Evolutionary conservation across 164 flowering plant species (phyloP), one percentile per base, ranked within the genome.

Genomic region (Euptelea pleiosperma): DNA sequence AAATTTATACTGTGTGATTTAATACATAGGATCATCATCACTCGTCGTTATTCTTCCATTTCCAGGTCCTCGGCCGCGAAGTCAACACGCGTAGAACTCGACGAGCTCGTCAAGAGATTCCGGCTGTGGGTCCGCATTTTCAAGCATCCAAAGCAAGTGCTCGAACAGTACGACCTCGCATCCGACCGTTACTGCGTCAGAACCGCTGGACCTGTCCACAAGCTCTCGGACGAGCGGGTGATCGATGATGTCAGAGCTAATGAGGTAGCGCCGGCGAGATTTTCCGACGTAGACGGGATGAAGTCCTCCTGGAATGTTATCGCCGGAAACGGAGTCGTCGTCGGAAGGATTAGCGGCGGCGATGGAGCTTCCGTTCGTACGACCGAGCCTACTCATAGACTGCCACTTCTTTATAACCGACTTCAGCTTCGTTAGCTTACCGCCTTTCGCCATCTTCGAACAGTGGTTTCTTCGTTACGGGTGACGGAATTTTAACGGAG

Each of bases 151-250:
- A 8, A 92, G 78, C 66, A 92, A 68, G 68, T 92, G 98, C 52
- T 92, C 95, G 48, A 92, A 92, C 73, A 92, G 47, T 10, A 92
- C 98, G 6, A 92, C 96, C 73, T 92, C 98, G 41, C 98, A 92
- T 0, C 79, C 74, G 3, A 87, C 83, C 6, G 70, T 67, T 3
- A 78, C 25, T 6, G 48, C 74, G 8, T 58, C 80, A 12, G 44
- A 73, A 18, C 51, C 69, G 14, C 50, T 72, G 16, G 78, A 76
- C 64, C 71, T 53, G 28, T 79, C 87, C 0, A 82, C 70, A 16
- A 92, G 88, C 67, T 77, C 90, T 22, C 72, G 80, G 30, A 92
- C 80, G 2, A 92, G 68, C 0, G 96, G 98, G 68, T 89, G 87
- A n/a, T 68, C 71, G 12, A 82, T 41, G 21, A 85, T 66, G 19